Conservation (phyloP, 306 rosid species). For the Pyrus bretschneideri region DNA sequence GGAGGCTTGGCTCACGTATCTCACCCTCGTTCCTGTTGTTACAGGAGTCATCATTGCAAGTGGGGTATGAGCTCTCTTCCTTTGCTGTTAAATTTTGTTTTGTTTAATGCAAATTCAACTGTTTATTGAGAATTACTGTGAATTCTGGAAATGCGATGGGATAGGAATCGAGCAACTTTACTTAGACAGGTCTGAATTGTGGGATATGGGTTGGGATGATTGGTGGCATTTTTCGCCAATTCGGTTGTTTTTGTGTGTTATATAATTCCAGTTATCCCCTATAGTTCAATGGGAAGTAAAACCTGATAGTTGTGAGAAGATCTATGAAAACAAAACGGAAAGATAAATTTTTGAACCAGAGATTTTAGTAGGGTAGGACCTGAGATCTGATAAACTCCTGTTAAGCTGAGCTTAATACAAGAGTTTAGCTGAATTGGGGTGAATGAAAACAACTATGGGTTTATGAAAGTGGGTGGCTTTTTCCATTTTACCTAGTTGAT, state of each 20-base stretch:
- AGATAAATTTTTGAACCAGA: neutral
- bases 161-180: neutral
- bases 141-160: neutral
- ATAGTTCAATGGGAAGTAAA: slow-evolving; percentile 7
- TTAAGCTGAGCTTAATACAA: neutral
- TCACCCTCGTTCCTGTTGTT: slow-evolving; percentile 88
- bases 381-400: neutral
- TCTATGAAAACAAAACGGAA: neutral
- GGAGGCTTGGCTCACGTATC: slow-evolving; percentile 93
- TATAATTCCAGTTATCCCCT: neutral
- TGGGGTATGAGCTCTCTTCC: slow-evolving; percentile 55
- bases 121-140: slow-evolving; percentile 2
- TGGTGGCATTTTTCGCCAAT: neutral
- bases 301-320: neutral
- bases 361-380: neutral
- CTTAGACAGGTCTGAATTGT: neutral
- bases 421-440: neutral
- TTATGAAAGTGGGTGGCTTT: slow-evolving; percentile 1
- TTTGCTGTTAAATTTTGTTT: neutral
- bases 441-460: neutral
- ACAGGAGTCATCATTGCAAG: slow-evolving; percentile 95
- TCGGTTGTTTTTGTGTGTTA: neutral
- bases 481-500: slow-evolving; percentile 16
- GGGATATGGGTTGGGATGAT: neutral
- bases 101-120: neutral